phyloP scores from a whole-genome alignment of 495 filamentous ascomycete species.

The Durotheca rogersii region DNA sequence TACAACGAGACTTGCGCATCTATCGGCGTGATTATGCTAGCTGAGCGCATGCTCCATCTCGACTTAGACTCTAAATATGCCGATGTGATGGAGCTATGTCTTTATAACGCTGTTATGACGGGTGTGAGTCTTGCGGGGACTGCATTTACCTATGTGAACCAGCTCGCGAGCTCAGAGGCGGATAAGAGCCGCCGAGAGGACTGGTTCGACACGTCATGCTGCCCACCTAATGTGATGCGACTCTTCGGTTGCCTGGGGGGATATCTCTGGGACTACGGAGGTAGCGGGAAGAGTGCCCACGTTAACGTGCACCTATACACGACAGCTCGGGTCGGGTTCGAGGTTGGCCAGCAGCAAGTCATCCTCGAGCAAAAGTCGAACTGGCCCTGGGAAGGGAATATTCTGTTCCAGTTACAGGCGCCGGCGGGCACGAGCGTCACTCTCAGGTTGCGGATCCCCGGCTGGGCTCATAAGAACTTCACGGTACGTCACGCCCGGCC shows the following conservation, averaged over 20 bases:
- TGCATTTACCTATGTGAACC: constrained; percentile 59
- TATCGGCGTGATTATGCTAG: constrained; percentile 62
- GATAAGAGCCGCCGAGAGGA: constrained; percentile 46
- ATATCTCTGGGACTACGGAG: constrained; percentile 51
- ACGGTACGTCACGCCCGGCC: constrained; percentile 39
- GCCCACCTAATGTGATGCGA: constrained; percentile 58
- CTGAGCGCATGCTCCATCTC: constrained; percentile 53
- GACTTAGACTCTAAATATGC: constrained; percentile 55
- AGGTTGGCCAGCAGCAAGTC: constrained; percentile 38
- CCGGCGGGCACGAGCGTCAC: constrained; percentile 35
- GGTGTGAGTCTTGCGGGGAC: constrained; percentile 51
- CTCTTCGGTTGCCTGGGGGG: constrained; percentile 55
- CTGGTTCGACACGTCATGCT: constrained; percentile 61
- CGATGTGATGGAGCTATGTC: constrained; percentile 59
- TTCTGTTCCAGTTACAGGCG: constrained; percentile 44
- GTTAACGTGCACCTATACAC: constrained; percentile 57
- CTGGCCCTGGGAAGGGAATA: constrained; percentile 58
- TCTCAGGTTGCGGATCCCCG: constrained; percentile 51
- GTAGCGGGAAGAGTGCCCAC: constrained; percentile 30
- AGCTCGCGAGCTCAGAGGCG: constrained; percentile 52
- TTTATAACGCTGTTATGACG: constrained; percentile 61
- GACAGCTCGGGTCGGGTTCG: constrained; percentile 45
- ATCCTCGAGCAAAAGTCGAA: constrained; percentile 50
- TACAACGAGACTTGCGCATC: constrained; percentile 63
- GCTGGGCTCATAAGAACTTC: constrained; percentile 47